Evolutionary conservation across 495 filamentous ascomycete species (phyloP), one percentile per base, ranked within the genome.

Genomic region (Thozetella sp.): DNA sequence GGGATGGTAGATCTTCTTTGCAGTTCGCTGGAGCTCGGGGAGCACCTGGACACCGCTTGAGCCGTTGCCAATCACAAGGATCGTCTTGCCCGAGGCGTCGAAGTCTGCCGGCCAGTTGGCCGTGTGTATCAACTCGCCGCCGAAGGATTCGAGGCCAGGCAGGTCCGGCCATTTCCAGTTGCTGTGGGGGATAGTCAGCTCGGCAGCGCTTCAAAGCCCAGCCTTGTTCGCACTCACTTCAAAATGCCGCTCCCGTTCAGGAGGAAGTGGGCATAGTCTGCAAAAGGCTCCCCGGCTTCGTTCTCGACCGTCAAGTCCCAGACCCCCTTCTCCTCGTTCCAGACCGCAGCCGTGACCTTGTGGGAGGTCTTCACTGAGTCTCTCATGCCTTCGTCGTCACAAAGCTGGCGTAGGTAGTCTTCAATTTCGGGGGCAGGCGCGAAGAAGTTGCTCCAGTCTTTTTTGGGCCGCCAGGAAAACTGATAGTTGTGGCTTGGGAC

Each of bases 141-240:
- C 51, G 65, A 86, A 88, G 9, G 50, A 58, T 2, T 77, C 61
- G 19, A 77, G 65, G 9, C 76, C 78, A 10, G 80, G 71, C 22
- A 86, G 78, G 51, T 84, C 81, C 2, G 56, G 89, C 88, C 63
- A 91, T 70, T 64, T 89, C 88, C 71, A 85, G 74, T 88, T 78
- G 60, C 88, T 83, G 53, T 37, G 56, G 53, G 6, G 19, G 74
- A 50, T 45, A 26, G 53, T 77, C 56, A 76, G 72, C 22, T 13
- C n/a, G 4, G 20, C 22, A 15, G 37, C n/a, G 37, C 22, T 15
- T 3, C n/a, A 23, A n/a, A 25, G n/a, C 40, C 2, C 15, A 15
- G 20, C 43, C 22, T 11, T 22, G 15, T 15, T 3, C 45, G 3
- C 22, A 59, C 77, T 72, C 68, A 81, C 78, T 89, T 89, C 13